Percentiles rank a stretch among this genome's conserved stretches.
These are phyloP conservation scores for Dactylonectria macrodidyma DNA, from an alignment of 2,329 filamentous ascomycete genomes.

Conservation along the genomic window DNA sequence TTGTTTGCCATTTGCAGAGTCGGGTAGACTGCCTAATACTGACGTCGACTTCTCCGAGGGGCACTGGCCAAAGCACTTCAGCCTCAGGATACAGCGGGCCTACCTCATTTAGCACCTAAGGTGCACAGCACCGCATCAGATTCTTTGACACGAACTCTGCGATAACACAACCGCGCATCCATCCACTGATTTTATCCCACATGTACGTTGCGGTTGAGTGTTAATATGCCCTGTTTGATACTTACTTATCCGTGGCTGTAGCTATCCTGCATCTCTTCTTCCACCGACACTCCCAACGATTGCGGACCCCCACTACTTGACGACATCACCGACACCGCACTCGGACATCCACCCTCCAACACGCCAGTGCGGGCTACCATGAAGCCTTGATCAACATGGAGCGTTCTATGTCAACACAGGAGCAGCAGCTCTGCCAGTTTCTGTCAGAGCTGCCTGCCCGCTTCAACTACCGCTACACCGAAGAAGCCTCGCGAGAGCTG, in stretches of 20 bases:
- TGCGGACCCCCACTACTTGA: slow-evolving; percentile 40
- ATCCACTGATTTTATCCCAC: slow-evolving; percentile 11
- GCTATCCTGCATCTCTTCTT: slow-evolving; percentile 36
- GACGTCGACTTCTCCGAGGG: slow-evolving; percentile 45
- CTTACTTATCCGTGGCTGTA: slow-evolving; percentile 37
- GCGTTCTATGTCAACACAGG: slow-evolving; percentile 72
- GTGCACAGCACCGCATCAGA: slow-evolving; percentile 21
- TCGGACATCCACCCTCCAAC: slow-evolving; percentile 22
- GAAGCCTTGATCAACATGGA: slow-evolving; percentile 62
- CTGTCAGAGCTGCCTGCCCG: slow-evolving; percentile 83
- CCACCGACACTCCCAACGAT: slow-evolving; percentile 42
- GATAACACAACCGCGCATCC: slow-evolving; percentile 12
- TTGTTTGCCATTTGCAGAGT: slow-evolving; percentile 5
- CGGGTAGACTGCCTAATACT: slow-evolving; percentile 27
- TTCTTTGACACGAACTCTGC: slow-evolving; percentile 15
- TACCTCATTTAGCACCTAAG: too few relatives aligned
- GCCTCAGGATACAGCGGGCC: slow-evolving; percentile 43
- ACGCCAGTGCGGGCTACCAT: slow-evolving; percentile 42
- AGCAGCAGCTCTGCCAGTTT: slow-evolving; percentile 87
- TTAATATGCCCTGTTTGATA: slow-evolving; percentile 20
- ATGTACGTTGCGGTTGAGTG: slow-evolving; percentile 12
- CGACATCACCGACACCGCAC: slow-evolving; percentile 45
- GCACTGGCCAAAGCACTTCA: slow-evolving; percentile 40
- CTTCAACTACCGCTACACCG: slow-evolving; percentile 82
- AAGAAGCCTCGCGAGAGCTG: slow-evolving; percentile 79